Conservation (phyloP, 2,329 filamentous ascomycete species). For the Hyphodiscus sp. region DNA sequence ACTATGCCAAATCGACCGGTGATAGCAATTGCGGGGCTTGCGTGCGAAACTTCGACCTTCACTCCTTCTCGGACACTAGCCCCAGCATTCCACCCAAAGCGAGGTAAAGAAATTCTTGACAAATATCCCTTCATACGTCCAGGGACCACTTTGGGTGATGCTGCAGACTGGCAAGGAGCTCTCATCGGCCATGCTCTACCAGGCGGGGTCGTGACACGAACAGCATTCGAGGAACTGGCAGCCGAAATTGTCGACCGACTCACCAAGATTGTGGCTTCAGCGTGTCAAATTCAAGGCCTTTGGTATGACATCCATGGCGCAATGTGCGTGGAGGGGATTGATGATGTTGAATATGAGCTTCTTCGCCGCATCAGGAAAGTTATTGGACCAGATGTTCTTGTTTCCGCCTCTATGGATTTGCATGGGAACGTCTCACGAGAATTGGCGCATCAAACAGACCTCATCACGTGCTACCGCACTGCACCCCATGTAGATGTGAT, state of each 20-base stretch:
- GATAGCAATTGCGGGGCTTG: conserved; percentile 45
- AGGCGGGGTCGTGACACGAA: conserved; percentile 40
- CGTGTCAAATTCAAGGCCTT: conserved; percentile 37
- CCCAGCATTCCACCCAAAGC: conserved; percentile 42
- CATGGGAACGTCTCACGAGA: conserved; percentile 47
- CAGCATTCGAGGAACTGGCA: conserved; percentile 40
- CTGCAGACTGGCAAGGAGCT: conserved; percentile 43
- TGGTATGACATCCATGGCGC: conserved; percentile 53
- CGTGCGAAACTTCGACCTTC: conserved; percentile 48
- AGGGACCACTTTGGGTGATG: conserved; percentile 34
- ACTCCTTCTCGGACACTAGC: conserved; percentile 43
- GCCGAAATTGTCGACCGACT: conserved; percentile 37
- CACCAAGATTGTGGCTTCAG: conserved; percentile 29
- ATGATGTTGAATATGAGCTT: conserved; percentile 43
- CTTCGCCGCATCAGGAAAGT: conserved; percentile 39
- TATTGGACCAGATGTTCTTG: conserved; percentile 39
- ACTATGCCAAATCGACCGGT: conserved; percentile 31
- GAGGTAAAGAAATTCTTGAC: conserved; percentile 37
- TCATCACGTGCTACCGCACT: conserved; percentile 44
- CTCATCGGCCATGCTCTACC: conserved; percentile 46
- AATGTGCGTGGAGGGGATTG: conserved; percentile 45
- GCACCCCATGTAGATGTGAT: conserved; percentile 43
- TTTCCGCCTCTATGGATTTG: conserved; percentile 50
- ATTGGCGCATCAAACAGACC: conserved; percentile 42
- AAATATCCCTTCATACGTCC: conserved; percentile 40